Conservation (phyloP, 805 yeast species). For the Candida nonsorbophila region DNA sequence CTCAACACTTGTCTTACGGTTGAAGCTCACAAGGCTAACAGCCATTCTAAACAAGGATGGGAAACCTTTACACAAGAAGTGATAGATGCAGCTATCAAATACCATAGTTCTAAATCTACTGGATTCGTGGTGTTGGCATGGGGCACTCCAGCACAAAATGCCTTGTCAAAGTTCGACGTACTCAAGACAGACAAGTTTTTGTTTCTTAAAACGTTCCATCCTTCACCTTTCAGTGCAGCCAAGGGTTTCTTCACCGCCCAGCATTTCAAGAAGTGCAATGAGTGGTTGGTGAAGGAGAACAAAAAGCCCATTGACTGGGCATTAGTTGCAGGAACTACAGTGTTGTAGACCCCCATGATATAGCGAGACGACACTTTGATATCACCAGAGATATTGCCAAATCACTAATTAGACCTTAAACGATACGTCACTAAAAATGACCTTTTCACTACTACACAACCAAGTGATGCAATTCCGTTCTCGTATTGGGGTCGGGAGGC, state of each 20-base stretch:
- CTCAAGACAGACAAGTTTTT: conserved; percentile 29
- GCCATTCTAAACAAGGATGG: conserved; percentile 92
- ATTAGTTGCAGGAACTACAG: conserved; percentile 23
- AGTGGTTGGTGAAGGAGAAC: conserved; percentile 56
- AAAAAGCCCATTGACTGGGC: conserved; percentile 63
- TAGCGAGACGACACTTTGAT: conserved; percentile 4
- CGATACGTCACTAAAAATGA: no score
- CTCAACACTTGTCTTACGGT: conserved; percentile 89
- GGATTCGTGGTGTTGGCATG: conserved; percentile 76
- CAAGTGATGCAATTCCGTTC: no score
- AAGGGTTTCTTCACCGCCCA: conserved; percentile 73
- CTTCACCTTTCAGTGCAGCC: conserved; percentile 89
- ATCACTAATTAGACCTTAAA: no score
- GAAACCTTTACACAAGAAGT: conserved; percentile 79
- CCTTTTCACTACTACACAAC: no score
- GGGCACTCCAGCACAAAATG: conserved; percentile 71
- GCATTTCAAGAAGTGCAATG: conserved; percentile 73
- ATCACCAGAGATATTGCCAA: no score
- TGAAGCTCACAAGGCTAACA: conserved; percentile 86
- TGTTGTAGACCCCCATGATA: conserved; percentile 31
- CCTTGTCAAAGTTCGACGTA: conserved; percentile 37
- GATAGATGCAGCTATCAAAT: conserved; percentile 46
- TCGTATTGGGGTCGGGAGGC: no score
- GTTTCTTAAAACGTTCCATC: conserved; percentile 78
- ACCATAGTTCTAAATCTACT: conserved; percentile 35